Evolutionary conservation across 1,284 basidiomycete species (phyloP), one percentile per base, ranked within the genome.

Genomic region (Sanghuangporus weigelae): DNA sequence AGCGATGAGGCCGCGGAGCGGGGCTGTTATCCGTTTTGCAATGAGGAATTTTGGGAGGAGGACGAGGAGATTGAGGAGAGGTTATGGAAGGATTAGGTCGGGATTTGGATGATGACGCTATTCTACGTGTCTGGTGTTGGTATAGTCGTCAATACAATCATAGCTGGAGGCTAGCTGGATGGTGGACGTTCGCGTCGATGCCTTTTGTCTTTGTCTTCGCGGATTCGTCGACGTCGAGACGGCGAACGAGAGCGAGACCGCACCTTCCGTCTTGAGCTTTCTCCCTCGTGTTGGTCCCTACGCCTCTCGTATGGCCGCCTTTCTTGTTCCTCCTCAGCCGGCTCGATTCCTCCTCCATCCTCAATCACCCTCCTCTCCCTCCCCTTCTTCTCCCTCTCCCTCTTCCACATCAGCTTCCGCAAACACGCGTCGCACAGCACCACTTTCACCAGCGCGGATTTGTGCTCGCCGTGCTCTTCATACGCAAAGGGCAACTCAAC

Each of bases 401-500:
- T 80, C 73, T 93, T 95, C 86, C 89, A 95, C 81, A 89, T 86
- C 68, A 98, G 76, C 79, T 96, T 97, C 71, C 83, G 84, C 57
- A 84, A 76, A 71, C 95, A 97, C 69, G 77, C 82, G 21, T 77
- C 73, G 71, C 95, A 98, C 23, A 97, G 74, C 0, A 92, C 92
- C 1, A 95, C 85, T 72, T 98, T 97, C 55, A 97, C 95, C 10
- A 96, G 76, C 0, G 93, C 92, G 57, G 84, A 84, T 74, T 93
- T 95, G 60, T 71, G 75, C 69, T 85, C 80, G 0, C 89, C 92
- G 6, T 84, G 83, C 71, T 98, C 95, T 31, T 82, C 76, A 73
- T 98, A 97, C 1, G 84, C 83, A 69, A 98, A 98, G 0, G 94
- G 94, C 6, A 96, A 78, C 73, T 96, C 94, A 50, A 95, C 83